A percentile compares a stretch with the other conserved stretches of the same genome.
phyloP scores from a whole-genome alignment of 2,329 filamentous ascomycete species.

The Ophiosphaerella narmari region DNA sequence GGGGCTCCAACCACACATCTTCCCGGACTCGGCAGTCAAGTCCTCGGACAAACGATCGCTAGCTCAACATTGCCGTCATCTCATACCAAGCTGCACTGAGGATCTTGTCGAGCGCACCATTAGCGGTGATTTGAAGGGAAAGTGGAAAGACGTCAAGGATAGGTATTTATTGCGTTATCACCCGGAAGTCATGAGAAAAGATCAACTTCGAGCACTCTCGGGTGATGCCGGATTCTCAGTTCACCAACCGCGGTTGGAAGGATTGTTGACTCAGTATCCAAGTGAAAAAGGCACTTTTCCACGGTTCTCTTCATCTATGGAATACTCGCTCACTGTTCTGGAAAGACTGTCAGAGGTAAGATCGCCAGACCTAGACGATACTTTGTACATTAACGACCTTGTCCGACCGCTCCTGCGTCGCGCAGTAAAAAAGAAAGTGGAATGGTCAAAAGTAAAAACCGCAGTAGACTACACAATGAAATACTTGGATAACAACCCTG shows the following conservation, averaged over 20 bases:
- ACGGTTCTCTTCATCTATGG: conserved; percentile 34
- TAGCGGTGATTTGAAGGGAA: neutral
- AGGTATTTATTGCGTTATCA: conserved; percentile 20
- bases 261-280: conserved; percentile 16
- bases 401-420: conserved; percentile 28
- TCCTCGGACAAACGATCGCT: conserved; percentile 26
- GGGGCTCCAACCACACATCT: conserved; percentile 23
- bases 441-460: conserved; percentile 16
- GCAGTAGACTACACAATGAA: conserved; percentile 21
- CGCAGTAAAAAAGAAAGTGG: conserved; percentile 19
- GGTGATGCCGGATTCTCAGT: neutral
- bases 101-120: conserved; percentile 18
- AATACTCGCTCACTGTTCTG: conserved; percentile 28
- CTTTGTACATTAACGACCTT: conserved; percentile 18
- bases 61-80: conserved; percentile 16
- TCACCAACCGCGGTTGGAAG: conserved; percentile 5
- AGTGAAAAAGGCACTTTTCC: neutral
- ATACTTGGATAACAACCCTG: conserved; percentile 21
- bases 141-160: conserved; percentile 7
- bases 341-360: conserved; percentile 7
- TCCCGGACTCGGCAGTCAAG: conserved; percentile 12
- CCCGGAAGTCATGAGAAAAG: conserved; percentile 15
- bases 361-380: neutral
- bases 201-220: conserved; percentile 13
- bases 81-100: conserved; percentile 29